Base-by-base conservation (phyloP, 2,329 filamentous ascomycete species). In the Fusarium azukiicola region DNA sequence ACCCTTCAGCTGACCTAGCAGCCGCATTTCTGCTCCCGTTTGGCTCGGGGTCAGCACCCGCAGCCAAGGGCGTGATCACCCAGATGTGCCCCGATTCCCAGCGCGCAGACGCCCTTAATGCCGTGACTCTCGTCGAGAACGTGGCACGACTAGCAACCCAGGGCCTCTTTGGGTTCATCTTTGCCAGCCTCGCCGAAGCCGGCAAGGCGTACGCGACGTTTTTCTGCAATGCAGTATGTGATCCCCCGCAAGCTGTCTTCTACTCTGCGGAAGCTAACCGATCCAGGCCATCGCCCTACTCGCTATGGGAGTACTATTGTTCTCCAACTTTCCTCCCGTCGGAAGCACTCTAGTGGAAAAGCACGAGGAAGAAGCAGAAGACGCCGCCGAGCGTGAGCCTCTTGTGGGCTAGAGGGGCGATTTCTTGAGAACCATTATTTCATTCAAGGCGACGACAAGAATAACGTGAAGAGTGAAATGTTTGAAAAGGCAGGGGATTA, bases 1-100 rank as follows among this genome's bases (percentile, higher is more conserved):
- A 73, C 44, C 42, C 67, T 38, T 40, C 13, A 8, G 40, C 64
- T 69, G 1, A 68, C 6, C 0, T 7, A 42, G n/a, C 1, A 90
- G 92, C 94, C 3, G 94, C 94, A 0, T 90, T 92, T 38, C 83
- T 96, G 2, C 88, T 96, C 0, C 95, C 95, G 0, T 92, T 96
- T 42, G 94, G 93, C 0, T 95, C 94, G 0, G 95, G 95, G 0
- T 94, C 94, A 0, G 95, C 94, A 0, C 91, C 94, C 0, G 94
- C 95, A 0, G 94, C 94, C 2, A 96, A 96, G 79, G 95, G 95
- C 1, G 93, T 95, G n/a, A 95, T 96, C 74, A 91, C 95, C 0
- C 92, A 95, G 72, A 95, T 96, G 94, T 94, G 94, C 58, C 88
- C 93, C 0, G 89, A 92, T 3, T 89, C 89, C 1, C 91, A 95